Base-by-base conservation (phyloP, 1,139 yeast species). In the Protomyces lactucae-debilis region DNA sequence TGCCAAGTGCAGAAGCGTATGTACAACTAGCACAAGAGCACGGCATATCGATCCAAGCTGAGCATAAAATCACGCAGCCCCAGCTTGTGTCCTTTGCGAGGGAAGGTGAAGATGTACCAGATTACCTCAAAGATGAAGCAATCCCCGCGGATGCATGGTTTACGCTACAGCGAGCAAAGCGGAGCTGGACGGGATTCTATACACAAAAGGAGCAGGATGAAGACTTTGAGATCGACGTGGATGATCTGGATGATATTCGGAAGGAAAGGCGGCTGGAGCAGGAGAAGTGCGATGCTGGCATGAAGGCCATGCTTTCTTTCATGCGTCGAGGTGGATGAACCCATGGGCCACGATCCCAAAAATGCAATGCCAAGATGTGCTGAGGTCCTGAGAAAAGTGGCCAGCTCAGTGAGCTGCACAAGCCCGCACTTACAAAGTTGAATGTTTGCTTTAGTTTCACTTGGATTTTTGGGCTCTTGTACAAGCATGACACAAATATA, bases 1-100 rank as follows among this genome's bases (percentile, higher is more conserved):
- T 88, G 10, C 98, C 98, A 0, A 97, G 90, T 69, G 95, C 91
- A 1, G 90, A 86, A 65, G 88, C 84, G 56, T 90, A 97, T 97
- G 36, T 43, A 14, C 56, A 52, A 35, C 10, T 25, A 3, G 63
- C 52, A 12, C 46, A 52, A 21, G 57, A 21, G 14, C 8, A 23
- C 2, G 56, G 57, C 16, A 57, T n/a, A n/a, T 39, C 35, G 2
- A 21, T 59, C 32, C n/a, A 16, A 32, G 45, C 56, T 18, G 45
- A 18, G 51, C 43, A 14, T 2, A 35, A 8, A 3, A 52, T 25
- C 25, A 37, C 52, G 21, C 28, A 45, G 52, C 18, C 55, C 25
- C 25, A 37, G 10, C 28, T 39, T 40, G 52, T 48, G 28, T 35
- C 52, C 10, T 21, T 43, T 16, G 51, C 57, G 14, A 14, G 18